Conservation (phyloP, 805 yeast genomes). For the Cyberlindnera maritima region DNA sequence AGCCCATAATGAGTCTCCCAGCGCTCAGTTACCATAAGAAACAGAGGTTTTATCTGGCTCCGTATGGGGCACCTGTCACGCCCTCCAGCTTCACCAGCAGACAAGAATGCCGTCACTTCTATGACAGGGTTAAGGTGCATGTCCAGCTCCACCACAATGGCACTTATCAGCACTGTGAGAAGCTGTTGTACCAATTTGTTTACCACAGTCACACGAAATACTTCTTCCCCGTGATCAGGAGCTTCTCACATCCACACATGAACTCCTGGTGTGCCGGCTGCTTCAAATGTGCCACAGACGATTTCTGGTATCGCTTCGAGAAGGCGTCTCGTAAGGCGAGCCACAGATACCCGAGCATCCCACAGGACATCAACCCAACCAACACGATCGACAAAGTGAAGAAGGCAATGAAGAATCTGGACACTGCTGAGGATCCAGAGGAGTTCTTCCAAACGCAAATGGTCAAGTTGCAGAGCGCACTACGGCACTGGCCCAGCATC, state of each 20-base stretch:
- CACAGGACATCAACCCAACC: constrained; percentile 1
- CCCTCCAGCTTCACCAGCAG: constrained; percentile 5
- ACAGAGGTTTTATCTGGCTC: constrained; percentile 2
- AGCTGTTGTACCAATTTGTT: not conserved
- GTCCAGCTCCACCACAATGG: constrained; percentile 10
- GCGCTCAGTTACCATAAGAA: not conserved
- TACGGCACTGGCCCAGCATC: constrained; percentile 11
- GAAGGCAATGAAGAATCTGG: not conserved
- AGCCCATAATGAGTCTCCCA: constrained; percentile 1
- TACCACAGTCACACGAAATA: constrained; percentile 3
- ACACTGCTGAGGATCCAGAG: not conserved
- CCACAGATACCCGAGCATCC: constrained; percentile 2
- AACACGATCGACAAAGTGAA: constrained; percentile 2
- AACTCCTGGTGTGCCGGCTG: constrained; percentile 4
- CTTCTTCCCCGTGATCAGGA: not conserved
- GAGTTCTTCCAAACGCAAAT: not conserved
- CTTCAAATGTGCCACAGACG: constrained; percentile 4
- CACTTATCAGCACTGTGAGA: constrained; percentile 4
- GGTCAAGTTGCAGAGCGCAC: constrained; percentile 3
- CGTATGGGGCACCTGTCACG: constrained; percentile 5
- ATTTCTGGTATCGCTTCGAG: constrained; percentile 10
- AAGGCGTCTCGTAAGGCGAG: constrained; percentile 1
- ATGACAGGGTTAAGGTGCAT: constrained; percentile 11
- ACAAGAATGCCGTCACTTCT: constrained; percentile 8
- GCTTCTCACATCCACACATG: not conserved